A percentile compares a stretch with the other conserved stretches of the same genome.
Evolutionary conservation across 345 rosid species (phyloP).

Genomic region (Aurinia saxatilis): DNA sequence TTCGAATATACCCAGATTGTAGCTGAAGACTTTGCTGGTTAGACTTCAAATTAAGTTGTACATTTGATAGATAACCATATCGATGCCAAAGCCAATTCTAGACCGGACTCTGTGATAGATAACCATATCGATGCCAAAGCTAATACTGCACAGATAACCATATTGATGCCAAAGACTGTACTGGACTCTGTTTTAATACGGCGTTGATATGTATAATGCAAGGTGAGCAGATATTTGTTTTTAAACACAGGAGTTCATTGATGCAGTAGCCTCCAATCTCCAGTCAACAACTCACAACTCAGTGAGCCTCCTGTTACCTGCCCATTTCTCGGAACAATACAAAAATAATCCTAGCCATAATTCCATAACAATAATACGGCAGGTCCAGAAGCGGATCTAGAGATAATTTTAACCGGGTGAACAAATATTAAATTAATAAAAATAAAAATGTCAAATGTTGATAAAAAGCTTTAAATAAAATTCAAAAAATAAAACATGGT

Average conservation of each 20-base stretch:
- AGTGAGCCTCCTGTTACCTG: conserved; percentile 34
- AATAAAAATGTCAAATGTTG: no score
- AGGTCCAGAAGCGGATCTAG: no score
- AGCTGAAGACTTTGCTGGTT: background rate
- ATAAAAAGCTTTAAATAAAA: no score
- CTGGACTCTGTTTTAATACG: background rate
- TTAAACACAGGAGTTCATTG: conserved; percentile 83
- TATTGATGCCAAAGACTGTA: background rate
- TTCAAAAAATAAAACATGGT: no score
- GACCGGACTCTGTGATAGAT: no score
- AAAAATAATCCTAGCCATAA: background rate
- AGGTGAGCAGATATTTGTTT: conserved; percentile 66
- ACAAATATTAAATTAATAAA: no score
- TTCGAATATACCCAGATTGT: no score
- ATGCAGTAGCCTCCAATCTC: conserved; percentile 63
- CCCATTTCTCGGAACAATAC: conserved; percentile 3
- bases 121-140: no score
- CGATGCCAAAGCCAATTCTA: no score
- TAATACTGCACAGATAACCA: no score
- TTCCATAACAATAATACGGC: background rate
- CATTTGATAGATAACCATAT: no score
- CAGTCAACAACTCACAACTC: conserved; percentile 50
- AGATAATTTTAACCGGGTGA: no score
- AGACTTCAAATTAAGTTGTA: background rate
- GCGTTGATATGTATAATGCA: conserved; percentile 19